Base-by-base conservation (phyloP, 2,329 filamentous ascomycete genomes). In the Emmonsiellopsis sp. region DNA sequence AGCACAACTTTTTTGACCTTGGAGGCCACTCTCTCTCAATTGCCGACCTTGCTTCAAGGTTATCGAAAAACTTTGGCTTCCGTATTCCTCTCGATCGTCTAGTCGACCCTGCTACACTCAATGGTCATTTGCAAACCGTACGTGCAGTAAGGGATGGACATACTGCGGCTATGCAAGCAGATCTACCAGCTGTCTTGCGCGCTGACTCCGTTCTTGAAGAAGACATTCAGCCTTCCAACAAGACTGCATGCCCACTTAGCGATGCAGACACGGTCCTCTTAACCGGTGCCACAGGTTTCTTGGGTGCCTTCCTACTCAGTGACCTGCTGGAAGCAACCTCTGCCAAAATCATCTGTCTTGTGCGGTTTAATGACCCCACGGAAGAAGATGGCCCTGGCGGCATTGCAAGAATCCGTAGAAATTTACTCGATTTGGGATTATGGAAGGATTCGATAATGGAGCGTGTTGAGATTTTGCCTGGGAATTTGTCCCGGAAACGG, bases 1-100 rank as follows among this genome's bases (percentile, higher is more conserved):
- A 87, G 56, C 84, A 88, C 65, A 85, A 84, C 65, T 92, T 92
- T 68, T 92, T 91, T 64, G 87, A 91, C 56, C 73, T 92, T 1
- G 87, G 87, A 37, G 87, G 87, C 0, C 87, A 92, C 67, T 90
- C 86, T 0, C 71, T 92, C 51, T 82, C 83, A 2, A 78, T 92
- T n/a, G 87, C 87, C 0, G 85, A 89, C 56, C 76, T 92, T 31
- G 82, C 87, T n/a, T 83, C 82, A 31, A 81, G 82, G 36, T 66
- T 91, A 11, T 83, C 85, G 0, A 81, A 81, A 55, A 78, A 78
- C 0, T 89, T 88, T 61, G 86, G 86, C 4, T 87, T 91, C 65
- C 79, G 83, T 0, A 80, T 92, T 1, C 84, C 86, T 2, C 77
- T 91, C 14, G 80, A 79, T 50, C 83, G 84, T 43, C 79, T 92